Base-by-base conservation (phyloP, 129 eudicot species). In the Logfia minima region DNA sequence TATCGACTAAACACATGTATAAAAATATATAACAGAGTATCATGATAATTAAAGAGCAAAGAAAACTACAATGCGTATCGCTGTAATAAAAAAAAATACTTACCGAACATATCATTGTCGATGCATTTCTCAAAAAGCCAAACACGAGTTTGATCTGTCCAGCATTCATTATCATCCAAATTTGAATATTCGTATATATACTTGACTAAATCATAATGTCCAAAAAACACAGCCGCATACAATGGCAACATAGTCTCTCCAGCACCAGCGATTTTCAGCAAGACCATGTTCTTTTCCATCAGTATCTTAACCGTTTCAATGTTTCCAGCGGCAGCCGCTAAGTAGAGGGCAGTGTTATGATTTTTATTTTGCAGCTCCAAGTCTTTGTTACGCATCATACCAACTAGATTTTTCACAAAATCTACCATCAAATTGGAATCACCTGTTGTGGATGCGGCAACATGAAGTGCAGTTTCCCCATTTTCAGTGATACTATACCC, bases 21-120 rank as follows among this genome's bases (percentile, higher is more conserved):
- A 45, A 0, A 45, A 45, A 45, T 8, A 2, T 45, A 45, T 32
- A 32, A 32, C 5, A 5, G 3, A 45, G 53, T 45, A 8, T 45
- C 35, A 1, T 24, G 24, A 35, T 35, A 35, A 16, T 3, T 48
- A 48, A 48, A 48, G 0, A 48, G 3, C 55, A 3, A 48, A 48
- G n/a, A 48, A 11, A 0, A 48, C 55, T 48, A 11, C 8, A 5
- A 48, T 11, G 55, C 6, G 55, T 48, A 48, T 48, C 14, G 0
- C 14, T 13, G 18, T 48, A 11, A 11, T 11, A 9, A 48, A 52
- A 2, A 13, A 16, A 52, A 16, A 16, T 52, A 8, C 26, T 61
- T 63, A 63, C 68, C 68, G 9, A 63, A 63, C 37, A 63, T 63
- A 14, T 63, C 68, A 63, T 29, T 63, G 17, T 63, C 68, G 7